These are phyloP conservation scores for Ilyonectria sp. DNA, from an alignment of 2,329 filamentous ascomycete species.

Conservation along the genomic window DNA sequence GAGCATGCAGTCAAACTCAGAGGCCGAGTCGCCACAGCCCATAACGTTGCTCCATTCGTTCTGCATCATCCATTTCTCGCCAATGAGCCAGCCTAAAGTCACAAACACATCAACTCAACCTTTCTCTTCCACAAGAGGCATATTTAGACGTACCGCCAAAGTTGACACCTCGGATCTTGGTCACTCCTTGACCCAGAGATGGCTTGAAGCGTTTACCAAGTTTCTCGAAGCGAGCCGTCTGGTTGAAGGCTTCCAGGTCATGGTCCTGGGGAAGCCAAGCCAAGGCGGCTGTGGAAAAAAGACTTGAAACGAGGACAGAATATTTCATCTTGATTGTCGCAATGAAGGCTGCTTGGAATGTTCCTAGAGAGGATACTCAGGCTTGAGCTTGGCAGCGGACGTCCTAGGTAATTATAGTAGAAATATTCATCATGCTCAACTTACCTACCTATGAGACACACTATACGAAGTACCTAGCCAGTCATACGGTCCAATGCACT, in stretches of 20 bases:
- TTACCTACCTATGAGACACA: too few species aligned
- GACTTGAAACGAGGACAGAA: not conserved
- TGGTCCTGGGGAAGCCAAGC: conserved; percentile 38
- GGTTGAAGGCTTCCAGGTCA: conserved; percentile 36
- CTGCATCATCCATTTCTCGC: conserved; percentile 31
- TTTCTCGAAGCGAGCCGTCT: conserved; percentile 35
- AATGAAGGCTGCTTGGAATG: too few species aligned
- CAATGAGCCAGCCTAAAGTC: conserved; percentile 35
- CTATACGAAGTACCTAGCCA: too few species aligned
- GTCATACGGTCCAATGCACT: too few species aligned
- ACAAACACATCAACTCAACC: not conserved
- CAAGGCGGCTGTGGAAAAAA: conserved; percentile 23
- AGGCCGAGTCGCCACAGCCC: conserved; percentile 26
- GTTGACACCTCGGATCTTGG: conserved; percentile 38
- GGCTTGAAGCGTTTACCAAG: conserved; percentile 37
- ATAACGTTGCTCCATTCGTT: conserved; percentile 30
- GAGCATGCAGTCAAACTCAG: conserved; percentile 39
- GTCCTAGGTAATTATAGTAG: too few species aligned
- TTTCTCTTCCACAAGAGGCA: not conserved
- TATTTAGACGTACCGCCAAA: conserved; percentile 22
- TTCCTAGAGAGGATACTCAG: too few species aligned
- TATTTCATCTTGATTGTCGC: conserved; percentile 14
- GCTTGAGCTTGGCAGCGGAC: too few species aligned
- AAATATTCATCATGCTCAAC: too few species aligned
- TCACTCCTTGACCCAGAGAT: conserved; percentile 16